A percentile compares a stretch with the other conserved stretches of the same genome.
phyloP scores from a whole-genome alignment of 495 filamentous ascomycete genomes.

The Bacidia gigantensis region DNA sequence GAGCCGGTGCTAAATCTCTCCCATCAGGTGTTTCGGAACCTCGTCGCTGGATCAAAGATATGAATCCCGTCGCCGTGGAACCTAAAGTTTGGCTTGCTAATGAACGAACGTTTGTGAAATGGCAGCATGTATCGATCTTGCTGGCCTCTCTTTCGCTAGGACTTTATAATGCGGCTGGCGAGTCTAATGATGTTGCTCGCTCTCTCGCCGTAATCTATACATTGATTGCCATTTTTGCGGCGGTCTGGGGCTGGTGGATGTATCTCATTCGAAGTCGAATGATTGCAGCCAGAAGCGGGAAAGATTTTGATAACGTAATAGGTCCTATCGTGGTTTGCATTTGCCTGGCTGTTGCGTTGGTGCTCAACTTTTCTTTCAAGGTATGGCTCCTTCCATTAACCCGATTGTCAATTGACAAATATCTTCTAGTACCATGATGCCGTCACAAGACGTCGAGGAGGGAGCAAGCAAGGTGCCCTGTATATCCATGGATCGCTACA shows the following conservation, averaged over 20 bases:
- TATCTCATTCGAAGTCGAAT: conserved; percentile 60
- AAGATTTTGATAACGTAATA: conserved; percentile 77
- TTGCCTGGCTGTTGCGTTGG: conserved; percentile 62
- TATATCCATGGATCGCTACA: neutral
- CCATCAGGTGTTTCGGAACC: conserved; percentile 82
- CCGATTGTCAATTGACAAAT: neutral
- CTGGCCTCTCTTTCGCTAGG: conserved; percentile 70
- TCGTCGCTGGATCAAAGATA: conserved; percentile 77
- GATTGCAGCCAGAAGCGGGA: conserved; percentile 72
- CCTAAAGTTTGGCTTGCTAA: conserved; percentile 98
- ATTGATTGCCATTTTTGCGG: conserved; percentile 65
- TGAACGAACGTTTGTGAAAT: conserved; percentile 91
- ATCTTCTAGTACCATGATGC: neutral
- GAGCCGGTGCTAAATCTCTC: conserved; percentile 31
- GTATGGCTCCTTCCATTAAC: neutral
- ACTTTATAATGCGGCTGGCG: conserved; percentile 73
- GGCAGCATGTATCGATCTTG: conserved; percentile 84
- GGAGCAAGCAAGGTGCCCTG: neutral
- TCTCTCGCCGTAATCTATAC: conserved; percentile 70
- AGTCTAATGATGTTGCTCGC: conserved; percentile 55
- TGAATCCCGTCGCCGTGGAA: conserved; percentile 78
- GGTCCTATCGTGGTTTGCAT: conserved; percentile 75
- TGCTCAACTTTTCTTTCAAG: conserved; percentile 82
- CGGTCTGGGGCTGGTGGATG: conserved; percentile 76
- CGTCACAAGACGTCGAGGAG: neutral